Conservation (phyloP, 1,284 basidiomycete genomes). For the Malassezia dermatis region DNA sequence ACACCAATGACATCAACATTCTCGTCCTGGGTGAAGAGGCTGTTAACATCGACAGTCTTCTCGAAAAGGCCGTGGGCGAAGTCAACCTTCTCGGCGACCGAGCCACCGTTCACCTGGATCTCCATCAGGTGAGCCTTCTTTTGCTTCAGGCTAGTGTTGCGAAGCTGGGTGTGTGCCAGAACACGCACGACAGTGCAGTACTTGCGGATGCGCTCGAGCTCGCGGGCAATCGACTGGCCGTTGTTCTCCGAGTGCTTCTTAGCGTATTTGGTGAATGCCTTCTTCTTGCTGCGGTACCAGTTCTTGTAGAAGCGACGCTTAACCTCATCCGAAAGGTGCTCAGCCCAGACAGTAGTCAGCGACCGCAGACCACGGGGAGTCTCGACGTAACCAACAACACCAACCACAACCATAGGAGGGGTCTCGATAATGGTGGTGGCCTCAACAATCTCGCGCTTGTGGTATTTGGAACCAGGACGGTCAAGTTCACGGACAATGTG, state of each 20-base stretch:
- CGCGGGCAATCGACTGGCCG: conserved; percentile 82
- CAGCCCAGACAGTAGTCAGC: conserved; percentile 60
- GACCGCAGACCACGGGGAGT: conserved; percentile 95
- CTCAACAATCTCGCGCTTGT: conserved; percentile 81
- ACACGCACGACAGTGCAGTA: conserved; percentile 99
- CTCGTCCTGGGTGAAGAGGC: conserved; percentile 93
- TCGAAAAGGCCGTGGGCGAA: conserved; percentile 92
- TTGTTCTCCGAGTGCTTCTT: conserved; percentile 97
- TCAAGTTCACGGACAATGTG: conserved; percentile 98
- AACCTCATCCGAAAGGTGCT: conserved; percentile 66
- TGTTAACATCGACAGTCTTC: conserved; percentile 78
- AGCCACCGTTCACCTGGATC: conserved; percentile 98
- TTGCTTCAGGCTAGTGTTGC: conserved; percentile 93
- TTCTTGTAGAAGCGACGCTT: conserved; percentile 99
- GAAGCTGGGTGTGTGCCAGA: conserved; percentile 86
- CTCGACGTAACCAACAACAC: conserved; percentile 99
- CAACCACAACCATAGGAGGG: conserved; percentile 90
- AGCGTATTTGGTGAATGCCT: conserved; percentile 96
- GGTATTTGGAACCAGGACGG: conserved; percentile 70
- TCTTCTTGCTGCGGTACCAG: conserved; percentile 99
- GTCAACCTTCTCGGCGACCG: conserved; percentile 92
- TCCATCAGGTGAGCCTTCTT: conserved; percentile 99
- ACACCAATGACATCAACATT: conserved; percentile 94
- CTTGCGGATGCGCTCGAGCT: conserved; percentile 98
- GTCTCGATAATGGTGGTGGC: conserved; percentile 93